Evolutionary conservation across 2,329 filamentous ascomycete genomes (phyloP), one percentile per base, ranked within the genome.

Genomic region (Rosellinia necatrix): DNA sequence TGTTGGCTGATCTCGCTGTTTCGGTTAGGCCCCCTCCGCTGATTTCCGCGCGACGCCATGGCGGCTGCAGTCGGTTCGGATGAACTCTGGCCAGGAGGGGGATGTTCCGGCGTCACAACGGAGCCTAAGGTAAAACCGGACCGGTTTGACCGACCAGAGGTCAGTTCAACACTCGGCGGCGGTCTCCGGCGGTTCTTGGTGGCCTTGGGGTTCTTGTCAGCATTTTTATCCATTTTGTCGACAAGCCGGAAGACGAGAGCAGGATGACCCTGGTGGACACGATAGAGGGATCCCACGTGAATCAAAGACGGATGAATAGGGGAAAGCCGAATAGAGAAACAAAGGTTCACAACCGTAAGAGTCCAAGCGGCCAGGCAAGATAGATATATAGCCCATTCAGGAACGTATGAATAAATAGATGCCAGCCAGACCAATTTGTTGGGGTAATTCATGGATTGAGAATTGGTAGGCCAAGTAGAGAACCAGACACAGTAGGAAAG

Each of bases 1-100:
- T 75, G 73, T 55, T 70, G 70, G 34, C 71, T 59, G 6, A 66
- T 60, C 49, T 72, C 73, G 49, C 70, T 75, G 47, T 75, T 76
- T 42, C 76, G 72, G 53, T 70, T 71, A 3, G 64, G 60, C 1
- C 66, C 68, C 24, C 70, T 64, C n/a, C 66, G 70, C 15, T 70
- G 66, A 44, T 70, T 71, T 13, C 65, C 65, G 38, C 69, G 65
- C 3, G 68, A 70, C 27, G 67, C 68, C 68, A 69, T 71, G 22
- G 49, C 43, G 27, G 30, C 22, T 30, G 19, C 15, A n/a, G 41
- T 35, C 40, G 40, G 6, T 15, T 22, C 21, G n/a, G 49, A 41
- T 12, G 22, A 34, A 19, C 19, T 25, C 13, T 35, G 12, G n/a
- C 3, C 19, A 5, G 15, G 10, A 9, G 6, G 2, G 15, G 25